Percentiles rank a stretch among this genome's conserved stretches.
Conservation (phyloP, 2,329 filamentous ascomycete species). For the Aspergillus japonicus region DNA sequence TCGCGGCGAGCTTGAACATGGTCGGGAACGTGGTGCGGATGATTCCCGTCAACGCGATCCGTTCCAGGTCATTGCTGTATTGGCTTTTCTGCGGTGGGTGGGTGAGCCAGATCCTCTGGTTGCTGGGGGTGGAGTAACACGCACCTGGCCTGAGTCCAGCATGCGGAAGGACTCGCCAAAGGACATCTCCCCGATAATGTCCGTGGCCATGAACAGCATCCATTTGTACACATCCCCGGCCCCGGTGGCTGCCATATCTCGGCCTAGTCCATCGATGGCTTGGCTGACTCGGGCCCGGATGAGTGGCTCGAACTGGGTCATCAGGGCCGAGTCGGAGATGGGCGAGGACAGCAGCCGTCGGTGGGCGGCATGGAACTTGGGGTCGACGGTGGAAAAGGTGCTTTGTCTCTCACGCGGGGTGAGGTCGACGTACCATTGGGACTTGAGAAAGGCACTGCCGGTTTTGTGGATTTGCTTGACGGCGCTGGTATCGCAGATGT, state of each 20-base stretch:
- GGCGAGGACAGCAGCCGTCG: constrained; percentile 39
- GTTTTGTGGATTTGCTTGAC: constrained; percentile 37
- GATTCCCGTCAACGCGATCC: constrained; percentile 14
- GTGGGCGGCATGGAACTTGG: constrained; percentile 31
- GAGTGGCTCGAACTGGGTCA: constrained; percentile 34
- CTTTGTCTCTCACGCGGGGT: constrained; percentile 22
- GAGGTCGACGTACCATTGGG: constrained; percentile 31
- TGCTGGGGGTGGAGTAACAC: not conserved
- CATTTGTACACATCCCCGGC: constrained; percentile 53
- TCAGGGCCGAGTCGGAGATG: constrained; percentile 45
- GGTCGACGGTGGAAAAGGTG: constrained; percentile 45
- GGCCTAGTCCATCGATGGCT: constrained; percentile 45
- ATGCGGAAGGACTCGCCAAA: constrained; percentile 58
- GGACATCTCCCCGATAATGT: constrained; percentile 54
- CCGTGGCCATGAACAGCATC: constrained; percentile 56
- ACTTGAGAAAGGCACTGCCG: constrained; percentile 35
- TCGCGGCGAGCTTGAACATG: constrained; percentile 18
- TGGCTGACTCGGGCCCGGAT: constrained; percentile 40
- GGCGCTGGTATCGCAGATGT: constrained; percentile 41
- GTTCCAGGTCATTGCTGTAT: constrained; percentile 43
- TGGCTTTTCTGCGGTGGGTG: constrained; percentile 38
- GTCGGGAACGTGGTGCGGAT: constrained; percentile 28
- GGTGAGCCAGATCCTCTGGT: not conserved
- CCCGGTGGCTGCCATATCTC: constrained; percentile 44
- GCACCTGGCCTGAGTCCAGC: constrained; percentile 52